phyloP scores from a whole-genome alignment of 1,284 basidiomycete species.

The Rhodotorula sp. region DNA sequence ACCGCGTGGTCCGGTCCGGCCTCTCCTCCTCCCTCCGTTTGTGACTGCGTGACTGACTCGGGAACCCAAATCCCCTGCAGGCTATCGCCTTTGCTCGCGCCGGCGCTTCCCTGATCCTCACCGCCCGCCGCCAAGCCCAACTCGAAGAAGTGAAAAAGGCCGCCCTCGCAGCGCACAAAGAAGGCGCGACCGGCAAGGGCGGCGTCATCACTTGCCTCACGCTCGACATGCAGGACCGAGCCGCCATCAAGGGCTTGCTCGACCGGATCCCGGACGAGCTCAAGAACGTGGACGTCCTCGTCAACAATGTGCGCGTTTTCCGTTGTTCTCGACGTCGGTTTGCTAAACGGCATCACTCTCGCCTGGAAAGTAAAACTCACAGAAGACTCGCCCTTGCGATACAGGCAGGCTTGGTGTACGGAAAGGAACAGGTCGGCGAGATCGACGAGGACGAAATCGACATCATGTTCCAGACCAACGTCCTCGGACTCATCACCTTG shows the following conservation, averaged over 20 bases:
- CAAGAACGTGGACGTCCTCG: conserved; percentile 64
- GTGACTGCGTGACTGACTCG: background rate
- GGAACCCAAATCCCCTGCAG: background rate
- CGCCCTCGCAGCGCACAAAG: conserved; percentile 68
- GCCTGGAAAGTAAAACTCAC: background rate
- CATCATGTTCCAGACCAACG: conserved; percentile 65
- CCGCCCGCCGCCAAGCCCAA: conserved; percentile 50
- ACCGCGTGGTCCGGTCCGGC: too few relatives aligned
- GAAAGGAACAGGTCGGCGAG: conserved; percentile 76
- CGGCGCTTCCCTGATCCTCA: conserved; percentile 53
- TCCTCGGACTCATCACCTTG: conserved; percentile 75
- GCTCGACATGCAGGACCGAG: conserved; percentile 72
- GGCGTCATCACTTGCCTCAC: conserved; percentile 64
- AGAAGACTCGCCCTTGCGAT: background rate
- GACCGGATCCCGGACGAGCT: conserved; percentile 64
- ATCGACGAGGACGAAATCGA: conserved; percentile 64
- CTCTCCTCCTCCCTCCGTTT: background rate
- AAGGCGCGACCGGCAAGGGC: conserved; percentile 66
- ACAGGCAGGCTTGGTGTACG: conserved; percentile 67
- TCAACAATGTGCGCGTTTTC: conserved; percentile 67
- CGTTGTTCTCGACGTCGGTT: background rate
- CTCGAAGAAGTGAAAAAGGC: conserved; percentile 50
- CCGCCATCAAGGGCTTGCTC: conserved; percentile 65
- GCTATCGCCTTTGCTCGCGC: conserved; percentile 74
- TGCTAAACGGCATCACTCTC: too few relatives aligned